phyloP scores from a whole-genome alignment of 257 asterid genomes.

The Solanum phureja region DNA sequence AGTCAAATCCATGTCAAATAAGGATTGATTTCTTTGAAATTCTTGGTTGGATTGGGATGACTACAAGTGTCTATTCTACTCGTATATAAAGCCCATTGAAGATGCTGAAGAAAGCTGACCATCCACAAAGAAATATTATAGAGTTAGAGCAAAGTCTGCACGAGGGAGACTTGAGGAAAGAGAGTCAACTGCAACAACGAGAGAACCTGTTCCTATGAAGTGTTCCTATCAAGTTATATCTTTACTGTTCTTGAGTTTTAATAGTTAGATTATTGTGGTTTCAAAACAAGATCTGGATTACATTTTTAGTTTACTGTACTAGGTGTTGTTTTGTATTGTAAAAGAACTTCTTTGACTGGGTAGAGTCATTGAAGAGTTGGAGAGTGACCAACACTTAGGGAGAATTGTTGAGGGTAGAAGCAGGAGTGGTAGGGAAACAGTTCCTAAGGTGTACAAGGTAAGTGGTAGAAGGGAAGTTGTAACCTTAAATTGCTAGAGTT shows the following conservation, averaged over 20 bases:
- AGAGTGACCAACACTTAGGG: too few relatives aligned
- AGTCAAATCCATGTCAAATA: neutral
- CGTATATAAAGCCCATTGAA: neutral
- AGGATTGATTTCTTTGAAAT: neutral
- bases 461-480: too few relatives aligned
- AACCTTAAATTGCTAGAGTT: too few relatives aligned
- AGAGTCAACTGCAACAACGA: neutral
- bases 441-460: too few relatives aligned
- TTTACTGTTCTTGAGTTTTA: neutral
- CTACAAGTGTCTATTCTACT: neutral
- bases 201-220: neutral
- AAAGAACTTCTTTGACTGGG: neutral
- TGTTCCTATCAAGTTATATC: neutral
- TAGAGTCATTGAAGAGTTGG: neutral
- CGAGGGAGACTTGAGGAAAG: neutral
- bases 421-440: too few relatives aligned
- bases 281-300: too few relatives aligned
- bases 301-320: neutral
- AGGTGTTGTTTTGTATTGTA: neutral
- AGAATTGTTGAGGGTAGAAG: too few relatives aligned
- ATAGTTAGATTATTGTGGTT: neutral
- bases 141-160: neutral
- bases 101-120: neutral
- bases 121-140: neutral
- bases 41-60: neutral